Evolutionary conservation across 2,329 filamentous ascomycete genomes (phyloP).

Genomic region (Colletotrichum agaves): DNA sequence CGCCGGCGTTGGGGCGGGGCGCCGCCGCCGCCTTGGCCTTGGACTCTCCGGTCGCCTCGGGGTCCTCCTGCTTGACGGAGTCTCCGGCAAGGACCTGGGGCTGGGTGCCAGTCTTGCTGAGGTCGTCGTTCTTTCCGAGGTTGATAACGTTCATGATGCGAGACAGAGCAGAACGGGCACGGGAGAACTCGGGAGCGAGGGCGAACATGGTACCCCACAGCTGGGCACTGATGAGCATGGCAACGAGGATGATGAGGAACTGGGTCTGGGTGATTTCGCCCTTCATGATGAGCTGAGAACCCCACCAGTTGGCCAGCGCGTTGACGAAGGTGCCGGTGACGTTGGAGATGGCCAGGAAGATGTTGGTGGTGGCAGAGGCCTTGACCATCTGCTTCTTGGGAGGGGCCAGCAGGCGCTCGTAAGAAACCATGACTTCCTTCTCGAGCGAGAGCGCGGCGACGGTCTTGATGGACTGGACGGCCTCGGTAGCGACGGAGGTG

Average conservation of each 20-base stretch:
- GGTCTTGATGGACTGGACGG: constrained; percentile 60
- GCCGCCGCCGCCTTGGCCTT: constrained; percentile 25
- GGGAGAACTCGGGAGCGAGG: constrained; percentile 71
- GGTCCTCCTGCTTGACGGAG: constrained; percentile 56
- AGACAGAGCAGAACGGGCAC: constrained; percentile 63
- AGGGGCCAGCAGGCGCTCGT: constrained; percentile 43
- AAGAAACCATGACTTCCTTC: constrained; percentile 47
- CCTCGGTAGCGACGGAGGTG: constrained; percentile 60
- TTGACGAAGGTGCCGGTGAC: constrained; percentile 67
- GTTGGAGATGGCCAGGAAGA: constrained; percentile 60
- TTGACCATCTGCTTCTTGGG: constrained; percentile 39
- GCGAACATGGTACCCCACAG: constrained; percentile 73
- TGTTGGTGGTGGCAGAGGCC: constrained; percentile 48
- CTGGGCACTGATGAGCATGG: constrained; percentile 70
- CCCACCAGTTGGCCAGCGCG: constrained; percentile 76
- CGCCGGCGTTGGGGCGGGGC: constrained; percentile 39
- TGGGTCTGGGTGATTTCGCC: constrained; percentile 66
- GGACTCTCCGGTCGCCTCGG: constrained; percentile 51
- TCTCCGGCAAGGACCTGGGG: constrained; percentile 44
- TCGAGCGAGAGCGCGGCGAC: constrained; percentile 45
- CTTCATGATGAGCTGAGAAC: constrained; percentile 67
- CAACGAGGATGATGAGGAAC: constrained; percentile 72
- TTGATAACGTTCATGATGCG: constrained; percentile 54
- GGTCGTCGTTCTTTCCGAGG: constrained; percentile 41
- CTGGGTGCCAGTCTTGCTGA: constrained; percentile 41